These are phyloP conservation scores for Leptographium galeiforme DNA, from an alignment of 2,329 filamentous ascomycete genomes.

Conservation along the genomic window DNA sequence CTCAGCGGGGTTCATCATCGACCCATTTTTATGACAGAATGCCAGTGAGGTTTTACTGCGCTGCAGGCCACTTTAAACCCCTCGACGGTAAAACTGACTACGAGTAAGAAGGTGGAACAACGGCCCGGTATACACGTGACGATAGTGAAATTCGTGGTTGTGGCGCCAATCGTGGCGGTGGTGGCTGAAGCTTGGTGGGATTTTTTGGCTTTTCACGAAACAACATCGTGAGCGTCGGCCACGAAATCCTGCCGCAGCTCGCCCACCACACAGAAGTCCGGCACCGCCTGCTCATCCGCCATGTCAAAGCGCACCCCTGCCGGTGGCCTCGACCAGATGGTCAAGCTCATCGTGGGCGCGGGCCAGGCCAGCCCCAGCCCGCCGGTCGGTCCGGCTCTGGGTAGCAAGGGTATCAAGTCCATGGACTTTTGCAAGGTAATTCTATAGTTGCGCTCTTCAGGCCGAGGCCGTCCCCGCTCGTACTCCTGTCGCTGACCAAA, in stretches of 20 bases:
- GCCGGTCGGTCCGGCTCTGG: slow-evolving; percentile 88
- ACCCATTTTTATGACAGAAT: background rate
- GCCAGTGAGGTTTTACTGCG: background rate
- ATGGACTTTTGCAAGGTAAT: slow-evolving; percentile 98
- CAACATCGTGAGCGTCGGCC: background rate
- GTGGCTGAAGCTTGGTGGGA: background rate
- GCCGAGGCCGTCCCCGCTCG: background rate
- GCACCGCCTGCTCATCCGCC: slow-evolving; percentile 6
- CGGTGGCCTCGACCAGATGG: slow-evolving; percentile 52
- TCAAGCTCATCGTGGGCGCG: slow-evolving; percentile 95
- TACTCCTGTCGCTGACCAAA: background rate
- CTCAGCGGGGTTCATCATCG: background rate
- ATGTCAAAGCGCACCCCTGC: slow-evolving; percentile 40
- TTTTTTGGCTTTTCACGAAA: background rate
- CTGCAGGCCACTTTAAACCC: background rate
- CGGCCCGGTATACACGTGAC: background rate
- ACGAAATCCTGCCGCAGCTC: background rate
- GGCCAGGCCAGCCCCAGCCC: slow-evolving; percentile 91
- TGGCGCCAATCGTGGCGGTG: background rate
- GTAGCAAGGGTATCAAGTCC: slow-evolving; percentile 95
- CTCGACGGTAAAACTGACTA: background rate
- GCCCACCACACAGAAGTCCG: background rate
- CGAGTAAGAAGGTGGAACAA: no score
- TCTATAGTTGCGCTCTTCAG: slow-evolving; percentile 1
- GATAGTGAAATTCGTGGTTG: background rate